phyloP scores from a whole-genome alignment of 2,329 filamentous ascomycete species.

The Hirsutella minnesotensis region DNA sequence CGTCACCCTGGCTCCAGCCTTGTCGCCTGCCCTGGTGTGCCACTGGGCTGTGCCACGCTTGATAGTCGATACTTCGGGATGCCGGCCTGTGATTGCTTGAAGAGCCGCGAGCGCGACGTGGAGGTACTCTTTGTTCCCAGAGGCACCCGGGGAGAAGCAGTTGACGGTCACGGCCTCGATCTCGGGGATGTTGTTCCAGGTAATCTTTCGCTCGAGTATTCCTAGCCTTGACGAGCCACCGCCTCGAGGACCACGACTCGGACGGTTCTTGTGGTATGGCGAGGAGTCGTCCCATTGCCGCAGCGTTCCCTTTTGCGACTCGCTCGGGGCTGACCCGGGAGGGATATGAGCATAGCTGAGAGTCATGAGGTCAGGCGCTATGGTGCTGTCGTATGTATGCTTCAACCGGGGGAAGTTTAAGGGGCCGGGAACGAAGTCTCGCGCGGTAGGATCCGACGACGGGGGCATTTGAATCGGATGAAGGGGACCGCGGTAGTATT shows the following conservation, averaged over 20 bases:
- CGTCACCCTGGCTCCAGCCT: conserved; percentile 65
- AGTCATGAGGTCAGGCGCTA: conserved; percentile 79
- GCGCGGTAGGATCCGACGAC: conserved; percentile 74
- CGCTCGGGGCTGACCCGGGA: conserved; percentile 52
- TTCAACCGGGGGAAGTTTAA: conserved; percentile 80
- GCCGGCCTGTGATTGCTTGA: conserved; percentile 73
- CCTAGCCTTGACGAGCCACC: conserved; percentile 50
- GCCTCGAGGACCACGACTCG: conserved; percentile 73
- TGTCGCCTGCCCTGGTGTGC: conserved; percentile 58
- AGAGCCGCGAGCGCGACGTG: conserved; percentile 75
- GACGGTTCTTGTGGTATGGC: conserved; percentile 88
- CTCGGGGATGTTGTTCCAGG: conserved; percentile 75
- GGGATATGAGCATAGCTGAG: conserved; percentile 79
- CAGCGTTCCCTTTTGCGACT: conserved; percentile 48
- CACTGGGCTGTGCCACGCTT: conserved; percentile 64
- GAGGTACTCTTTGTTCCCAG: conserved; percentile 60
- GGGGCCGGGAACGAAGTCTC: conserved; percentile 80
- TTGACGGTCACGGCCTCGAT: conserved; percentile 74
- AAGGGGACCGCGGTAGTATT: conserved; percentile 86
- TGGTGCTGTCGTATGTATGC: conserved; percentile 80
- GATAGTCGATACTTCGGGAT: conserved; percentile 57
- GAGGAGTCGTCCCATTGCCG: conserved; percentile 81
- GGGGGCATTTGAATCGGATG: conserved; percentile 88
- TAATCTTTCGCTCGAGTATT: conserved; percentile 60
- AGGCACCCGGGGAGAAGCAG: conserved; percentile 57